Percentiles rank a stretch among this genome's conserved stretches.
Conservation (phyloP, 179 eudicot genomes). For the Vitellaria paradoxa region DNA sequence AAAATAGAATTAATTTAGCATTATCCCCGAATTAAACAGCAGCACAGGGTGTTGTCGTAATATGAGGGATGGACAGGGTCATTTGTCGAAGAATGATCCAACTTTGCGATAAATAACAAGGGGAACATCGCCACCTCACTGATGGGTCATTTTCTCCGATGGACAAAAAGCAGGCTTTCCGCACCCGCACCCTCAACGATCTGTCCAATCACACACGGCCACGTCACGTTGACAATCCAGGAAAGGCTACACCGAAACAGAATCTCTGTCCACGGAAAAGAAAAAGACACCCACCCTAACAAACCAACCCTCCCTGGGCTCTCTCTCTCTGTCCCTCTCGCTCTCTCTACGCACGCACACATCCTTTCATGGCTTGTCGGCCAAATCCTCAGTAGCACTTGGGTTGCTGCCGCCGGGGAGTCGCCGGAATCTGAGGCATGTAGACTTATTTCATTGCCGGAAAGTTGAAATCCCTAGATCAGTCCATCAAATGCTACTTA, state of each 20-base stretch:
- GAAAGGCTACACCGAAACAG: conserved; percentile 10
- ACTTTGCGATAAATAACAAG: background rate
- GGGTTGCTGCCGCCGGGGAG: conserved; percentile 8
- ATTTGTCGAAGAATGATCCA: too few relatives aligned
- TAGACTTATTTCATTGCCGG: background rate
- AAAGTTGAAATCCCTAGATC: background rate
- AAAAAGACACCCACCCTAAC: background rate
- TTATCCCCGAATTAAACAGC: too few relatives aligned
- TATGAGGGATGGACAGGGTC: too few relatives aligned
- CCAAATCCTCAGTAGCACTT: conserved; percentile 1
- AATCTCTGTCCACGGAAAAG: conserved; percentile 2
- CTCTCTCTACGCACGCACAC: background rate
- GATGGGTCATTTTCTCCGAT: background rate
- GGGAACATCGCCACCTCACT: background rate
- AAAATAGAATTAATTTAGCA: too few relatives aligned
- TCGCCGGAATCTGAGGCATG: conserved; percentile 10
- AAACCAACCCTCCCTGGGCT: background rate
- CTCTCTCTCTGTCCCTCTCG: conserved; percentile 6
- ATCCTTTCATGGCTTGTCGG: conserved; percentile 24
- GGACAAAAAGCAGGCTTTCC: conserved; percentile 7
- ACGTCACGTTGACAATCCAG: conserved; percentile 25
- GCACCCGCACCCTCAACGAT: background rate
- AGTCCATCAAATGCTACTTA: background rate
- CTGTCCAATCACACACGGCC: conserved; percentile 8
- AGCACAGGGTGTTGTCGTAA: too few relatives aligned